Evolutionary conservation across 805 yeast species (phyloP), one percentile per base, ranked within the genome.

Genomic region (Ascoidea tarda): DNA sequence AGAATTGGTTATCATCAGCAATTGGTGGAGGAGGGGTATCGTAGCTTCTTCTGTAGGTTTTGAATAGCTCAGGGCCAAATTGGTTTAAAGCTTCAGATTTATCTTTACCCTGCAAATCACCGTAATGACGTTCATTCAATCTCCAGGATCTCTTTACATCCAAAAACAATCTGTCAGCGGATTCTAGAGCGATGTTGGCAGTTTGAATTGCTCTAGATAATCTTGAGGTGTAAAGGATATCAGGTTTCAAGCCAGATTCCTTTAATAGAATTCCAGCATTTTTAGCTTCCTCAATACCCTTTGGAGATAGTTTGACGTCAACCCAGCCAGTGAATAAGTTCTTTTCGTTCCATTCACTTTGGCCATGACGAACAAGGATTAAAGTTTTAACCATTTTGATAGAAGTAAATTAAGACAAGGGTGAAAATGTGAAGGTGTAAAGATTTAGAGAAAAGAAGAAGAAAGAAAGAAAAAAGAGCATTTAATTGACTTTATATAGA

Each of bases 301-400:
- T 72, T 57, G 77, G 89, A 52, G 91, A 82, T 69, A 90, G 79
- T 66, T 79, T 75, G 62, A 88, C 95, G 72, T 90, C 98, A 58
- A 91, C 97, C 98, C 98, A 90, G 67, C 98, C 98, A 71, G 97
- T 90, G 84, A 90, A 90, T 62, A 90, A 78, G 81, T 90, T 91
- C 78, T 88, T 87, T 73, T 88, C 96, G 74, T 90, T 90, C 98
- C 98, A 90, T 72, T 87, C 97, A 75, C 96, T 87, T 79, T 91
- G 96, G 66, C 98, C 98, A 90, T 90, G 98, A 79, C 98, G 90
- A 62, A 91, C 89, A 68, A 90, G 78, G 68, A 90, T 82, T 72
- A 90, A 79, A 47, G 58, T 38, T 38, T 38, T 14, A 38, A 14
- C 8, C 44, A 38, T 38, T 38, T 38, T 38, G 8, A 38, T 10